These are phyloP conservation scores for Dactylellina sp. DNA, from an alignment of 2,329 filamentous ascomycete genomes.

Conservation along the genomic window DNA sequence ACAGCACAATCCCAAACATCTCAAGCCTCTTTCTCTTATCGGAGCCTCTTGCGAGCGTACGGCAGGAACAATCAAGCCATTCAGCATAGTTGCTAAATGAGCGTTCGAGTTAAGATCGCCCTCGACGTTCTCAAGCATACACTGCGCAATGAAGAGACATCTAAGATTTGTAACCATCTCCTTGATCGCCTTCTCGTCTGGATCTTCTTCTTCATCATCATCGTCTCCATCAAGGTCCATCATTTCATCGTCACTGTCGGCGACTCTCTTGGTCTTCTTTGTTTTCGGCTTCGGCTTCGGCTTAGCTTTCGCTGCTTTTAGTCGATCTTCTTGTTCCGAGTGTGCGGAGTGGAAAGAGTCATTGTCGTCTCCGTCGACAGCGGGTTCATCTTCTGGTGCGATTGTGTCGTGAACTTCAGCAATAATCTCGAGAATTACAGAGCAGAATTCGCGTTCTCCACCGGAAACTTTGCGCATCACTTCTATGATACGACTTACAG, in stretches of 20 bases:
- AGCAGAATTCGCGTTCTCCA: constrained; percentile 85
- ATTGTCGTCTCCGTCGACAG: constrained; percentile 69
- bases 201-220: constrained; percentile 64
- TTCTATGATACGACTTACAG: constrained; percentile 69
- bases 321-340: constrained; percentile 66
- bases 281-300: constrained; percentile 38
- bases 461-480: constrained; percentile 75
- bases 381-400: constrained; percentile 72
- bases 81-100: constrained; percentile 95
- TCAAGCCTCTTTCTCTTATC: constrained; percentile 87
- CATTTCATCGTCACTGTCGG: constrained; percentile 69
- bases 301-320: constrained; percentile 33
- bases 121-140: constrained; percentile 93
- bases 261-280: constrained; percentile 64
- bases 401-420: constrained; percentile 97
- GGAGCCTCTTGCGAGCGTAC: constrained; percentile 93
- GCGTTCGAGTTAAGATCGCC: constrained; percentile 89
- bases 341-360: constrained; percentile 94
- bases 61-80: constrained; percentile 94
- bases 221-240: constrained; percentile 64
- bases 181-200: constrained; percentile 79
- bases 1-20: constrained; percentile 90
- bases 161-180: constrained; percentile 99
- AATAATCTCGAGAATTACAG: constrained; percentile 88
- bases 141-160: constrained; percentile 95